Percentiles rank a stretch among this genome's conserved stretches.
Conservation (phyloP, 768 basidiomycete species). For the Cantharellus anzutake region DNA sequence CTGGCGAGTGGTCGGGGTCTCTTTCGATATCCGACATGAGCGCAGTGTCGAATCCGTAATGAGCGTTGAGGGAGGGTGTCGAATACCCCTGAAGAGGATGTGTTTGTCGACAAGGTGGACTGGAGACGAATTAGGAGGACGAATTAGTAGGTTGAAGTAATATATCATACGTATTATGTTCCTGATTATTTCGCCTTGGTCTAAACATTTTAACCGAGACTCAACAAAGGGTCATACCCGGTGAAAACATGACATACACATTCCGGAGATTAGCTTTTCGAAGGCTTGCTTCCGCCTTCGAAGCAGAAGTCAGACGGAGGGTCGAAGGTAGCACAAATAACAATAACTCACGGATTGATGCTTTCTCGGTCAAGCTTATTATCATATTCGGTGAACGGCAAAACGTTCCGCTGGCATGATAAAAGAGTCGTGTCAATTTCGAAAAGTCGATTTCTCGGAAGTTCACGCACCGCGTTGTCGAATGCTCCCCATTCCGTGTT, state of each 20-base stretch:
- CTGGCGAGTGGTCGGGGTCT: not conserved
- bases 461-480: slow-evolving; percentile 63
- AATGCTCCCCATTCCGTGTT: slow-evolving; percentile 99
- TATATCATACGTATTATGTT: slow-evolving; percentile 35
- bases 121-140: slow-evolving; percentile 23
- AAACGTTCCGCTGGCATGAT: slow-evolving; percentile 42
- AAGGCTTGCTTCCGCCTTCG: slow-evolving; percentile 59
- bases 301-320: not conserved
- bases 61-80: slow-evolving; percentile 53
- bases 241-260: slow-evolving; percentile 30
- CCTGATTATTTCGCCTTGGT: slow-evolving; percentile 85
- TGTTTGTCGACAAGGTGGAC: slow-evolving; percentile 22
- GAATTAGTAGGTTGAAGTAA: slow-evolving; percentile 40
- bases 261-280: slow-evolving; percentile 97
- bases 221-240: not conserved
- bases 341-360: slow-evolving; percentile 56
- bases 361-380: slow-evolving; percentile 82
- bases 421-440: not conserved
- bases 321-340: not conserved
- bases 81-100: slow-evolving; percentile 64
- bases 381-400: slow-evolving; percentile 82
- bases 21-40: slow-evolving; percentile 49
- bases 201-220: slow-evolving; percentile 9
- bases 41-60: slow-evolving; percentile 93
- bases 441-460: not conserved